phyloP scores from a whole-genome alignment of 2,329 filamentous ascomycete species.

The Neurospora sp. region DNA sequence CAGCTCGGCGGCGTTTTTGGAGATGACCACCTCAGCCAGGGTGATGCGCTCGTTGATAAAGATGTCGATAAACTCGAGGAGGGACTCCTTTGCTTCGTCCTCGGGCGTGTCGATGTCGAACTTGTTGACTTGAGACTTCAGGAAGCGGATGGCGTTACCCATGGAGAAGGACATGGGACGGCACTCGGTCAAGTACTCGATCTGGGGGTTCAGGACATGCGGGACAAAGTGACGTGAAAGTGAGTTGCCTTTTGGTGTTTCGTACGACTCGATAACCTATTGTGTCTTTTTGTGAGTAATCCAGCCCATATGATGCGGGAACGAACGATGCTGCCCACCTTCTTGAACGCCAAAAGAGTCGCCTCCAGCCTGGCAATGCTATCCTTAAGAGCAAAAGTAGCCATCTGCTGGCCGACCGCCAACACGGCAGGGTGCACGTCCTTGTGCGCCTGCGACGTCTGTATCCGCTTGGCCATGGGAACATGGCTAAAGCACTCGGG shows the following conservation, averaged over 20 bases:
- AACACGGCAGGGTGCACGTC: slow-evolving; percentile 80
- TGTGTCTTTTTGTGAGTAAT: slow-evolving; percentile 4
- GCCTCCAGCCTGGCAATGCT: slow-evolving; percentile 82
- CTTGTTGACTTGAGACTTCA: slow-evolving; percentile 86
- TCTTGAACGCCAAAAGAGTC: slow-evolving; percentile 82
- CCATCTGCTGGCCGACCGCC: slow-evolving; percentile 81
- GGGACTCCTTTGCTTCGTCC: slow-evolving; percentile 65
- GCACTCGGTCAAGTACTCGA: slow-evolving; percentile 87
- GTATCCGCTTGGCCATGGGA: slow-evolving; percentile 53
- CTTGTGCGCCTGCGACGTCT: slow-evolving; percentile 53
- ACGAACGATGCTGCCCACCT: slow-evolving; percentile 38
- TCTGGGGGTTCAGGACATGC: slow-evolving; percentile 86
- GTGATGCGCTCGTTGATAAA: slow-evolving; percentile 88
- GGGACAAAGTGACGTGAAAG: slow-evolving; percentile 85
- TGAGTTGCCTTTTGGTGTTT: slow-evolving; percentile 73
- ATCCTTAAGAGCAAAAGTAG: slow-evolving; percentile 77
- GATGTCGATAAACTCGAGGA: slow-evolving; percentile 74
- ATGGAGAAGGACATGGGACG: slow-evolving; percentile 95
- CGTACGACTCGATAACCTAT: slow-evolving; percentile 86
- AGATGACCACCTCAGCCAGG: slow-evolving; percentile 78
- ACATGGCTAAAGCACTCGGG: slow-evolving; percentile 75
- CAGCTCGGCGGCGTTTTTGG: slow-evolving; percentile 62
- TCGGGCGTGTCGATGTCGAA: slow-evolving; percentile 82
- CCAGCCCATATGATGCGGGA: too few species aligned
- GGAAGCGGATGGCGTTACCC: slow-evolving; percentile 90